Evolutionary conservation across 352 stramenopile species (phyloP), one percentile per base, ranked within the genome.

Genomic region (Pythium volutum): DNA sequence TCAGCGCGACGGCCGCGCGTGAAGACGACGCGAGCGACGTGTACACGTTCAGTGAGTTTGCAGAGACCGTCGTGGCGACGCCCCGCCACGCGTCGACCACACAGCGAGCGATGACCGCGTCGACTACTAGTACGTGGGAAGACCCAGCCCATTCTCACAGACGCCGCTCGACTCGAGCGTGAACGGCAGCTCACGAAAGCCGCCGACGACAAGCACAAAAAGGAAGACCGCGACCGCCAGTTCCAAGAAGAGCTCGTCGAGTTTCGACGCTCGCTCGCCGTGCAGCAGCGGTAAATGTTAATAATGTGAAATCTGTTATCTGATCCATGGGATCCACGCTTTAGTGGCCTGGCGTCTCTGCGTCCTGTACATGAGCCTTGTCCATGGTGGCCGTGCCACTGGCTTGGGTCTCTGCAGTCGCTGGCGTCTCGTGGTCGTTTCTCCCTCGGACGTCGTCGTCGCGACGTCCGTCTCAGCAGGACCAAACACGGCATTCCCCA

Each of bases 221-320:
- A 71, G 3, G 73, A 77, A 48, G 76, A 86, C 33, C 76, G 78
- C 9, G 76, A 88, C 26, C 70, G 61, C 0, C 69, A 70, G 58
- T 88, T 73, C 62, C 78, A 86, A 53, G 73, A 88, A 42, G 78
- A 88, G 47, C 66, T 88, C 4, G 66, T 68, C 22, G 74, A 75
- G 18, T 88, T 84, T 50, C 69, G 65, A 14, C 62, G 50, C 6
- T 36, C 31, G 31, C 42, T 48, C 16, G 42, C 42, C 10, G n/a
- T 48, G 3, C 46, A 56, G 18, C 34, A 43, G 25, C 48, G 47
- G 27, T 60, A 56, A n/a, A 52, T 46, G 1, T 64, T 64, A 64
- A 64, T 64, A 46, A n/a, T n/a, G n/a, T n/a, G n/a, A n/a, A n/a
- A n/a, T n/a, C n/a, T n/a, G n/a, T n/a, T n/a, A n/a, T n/a, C n/a